Evolutionary conservation across 306 rosid species (phyloP).

Genomic region (Vigna nakashimae): DNA sequence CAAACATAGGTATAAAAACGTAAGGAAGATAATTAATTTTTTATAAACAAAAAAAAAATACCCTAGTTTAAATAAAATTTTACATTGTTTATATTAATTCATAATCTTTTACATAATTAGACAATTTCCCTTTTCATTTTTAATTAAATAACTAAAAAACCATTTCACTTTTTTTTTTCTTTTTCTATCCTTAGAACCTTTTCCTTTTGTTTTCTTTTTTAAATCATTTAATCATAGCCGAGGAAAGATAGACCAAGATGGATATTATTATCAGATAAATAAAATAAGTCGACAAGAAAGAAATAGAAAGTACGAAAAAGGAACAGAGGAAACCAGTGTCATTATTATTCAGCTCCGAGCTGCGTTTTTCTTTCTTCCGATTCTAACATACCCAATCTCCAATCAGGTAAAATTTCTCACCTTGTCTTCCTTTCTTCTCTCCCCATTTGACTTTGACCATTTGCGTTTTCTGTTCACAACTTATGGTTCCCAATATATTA

Average conservation of each 20-base stretch:
- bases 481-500: background rate
- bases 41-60: too few species aligned
- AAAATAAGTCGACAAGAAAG: background rate
- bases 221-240: background rate
- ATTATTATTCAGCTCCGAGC: constrained; percentile 31
- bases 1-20: too few species aligned
- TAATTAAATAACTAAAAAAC: background rate
- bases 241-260: too few species aligned
- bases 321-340: constrained; percentile 5
- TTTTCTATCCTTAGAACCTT: background rate
- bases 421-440: constrained; percentile 29
- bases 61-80: too few species aligned
- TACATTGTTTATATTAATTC: background rate
- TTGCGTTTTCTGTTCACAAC: background rate
- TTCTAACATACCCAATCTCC: background rate
- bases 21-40: too few species aligned
- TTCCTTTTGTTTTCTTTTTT: background rate
- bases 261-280: background rate
- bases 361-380: background rate
- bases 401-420: constrained; percentile 22
- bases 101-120: background rate
- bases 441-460: background rate
- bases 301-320: background rate
- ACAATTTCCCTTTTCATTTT: background rate
- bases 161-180: background rate